Conservation (phyloP, 495 filamentous ascomycete species). For the Penicillium cataractarum region DNA sequence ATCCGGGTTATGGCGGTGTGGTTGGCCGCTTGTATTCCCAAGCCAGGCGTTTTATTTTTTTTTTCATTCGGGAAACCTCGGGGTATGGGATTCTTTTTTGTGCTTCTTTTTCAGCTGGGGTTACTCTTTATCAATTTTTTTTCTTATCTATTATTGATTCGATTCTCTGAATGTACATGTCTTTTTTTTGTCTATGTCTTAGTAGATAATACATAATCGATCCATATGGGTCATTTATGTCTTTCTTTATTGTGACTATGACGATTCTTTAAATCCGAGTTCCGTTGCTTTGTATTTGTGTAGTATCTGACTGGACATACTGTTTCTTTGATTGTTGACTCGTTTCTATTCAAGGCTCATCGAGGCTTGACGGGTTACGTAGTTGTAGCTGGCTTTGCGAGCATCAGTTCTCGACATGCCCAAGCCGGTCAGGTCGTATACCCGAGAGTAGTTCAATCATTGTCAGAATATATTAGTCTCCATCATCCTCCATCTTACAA, state of each 20-base stretch:
- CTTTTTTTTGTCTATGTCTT: conserved; percentile 31
- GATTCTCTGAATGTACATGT: conserved; percentile 29
- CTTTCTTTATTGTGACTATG: background rate
- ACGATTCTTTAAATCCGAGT: background rate
- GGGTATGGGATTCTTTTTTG: conserved; percentile 8
- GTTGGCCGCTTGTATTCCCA: background rate
- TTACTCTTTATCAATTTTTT: conserved; percentile 9
- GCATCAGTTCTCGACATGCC: no score
- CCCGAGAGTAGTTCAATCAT: no score
- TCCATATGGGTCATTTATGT: conserved; percentile 20
- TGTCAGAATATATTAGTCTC: no score
- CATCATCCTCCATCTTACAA: no score
- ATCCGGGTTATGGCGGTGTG: background rate
- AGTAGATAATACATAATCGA: conserved; percentile 35
- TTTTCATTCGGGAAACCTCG: conserved; percentile 3
- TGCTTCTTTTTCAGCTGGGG: conserved; percentile 1
- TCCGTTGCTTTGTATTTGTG: conserved; percentile 10
- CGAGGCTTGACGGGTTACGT: background rate
- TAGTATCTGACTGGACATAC: conserved; percentile 29
- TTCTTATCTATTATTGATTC: conserved; percentile 10
- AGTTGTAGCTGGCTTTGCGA: background rate
- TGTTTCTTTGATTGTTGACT: conserved; percentile 7
- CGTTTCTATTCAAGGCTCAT: background rate
- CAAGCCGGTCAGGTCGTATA: no score
- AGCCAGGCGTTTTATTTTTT: conserved; percentile 24